phyloP scores from a whole-genome alignment of 768 basidiomycete genomes.

The Hygrophorus russula region DNA sequence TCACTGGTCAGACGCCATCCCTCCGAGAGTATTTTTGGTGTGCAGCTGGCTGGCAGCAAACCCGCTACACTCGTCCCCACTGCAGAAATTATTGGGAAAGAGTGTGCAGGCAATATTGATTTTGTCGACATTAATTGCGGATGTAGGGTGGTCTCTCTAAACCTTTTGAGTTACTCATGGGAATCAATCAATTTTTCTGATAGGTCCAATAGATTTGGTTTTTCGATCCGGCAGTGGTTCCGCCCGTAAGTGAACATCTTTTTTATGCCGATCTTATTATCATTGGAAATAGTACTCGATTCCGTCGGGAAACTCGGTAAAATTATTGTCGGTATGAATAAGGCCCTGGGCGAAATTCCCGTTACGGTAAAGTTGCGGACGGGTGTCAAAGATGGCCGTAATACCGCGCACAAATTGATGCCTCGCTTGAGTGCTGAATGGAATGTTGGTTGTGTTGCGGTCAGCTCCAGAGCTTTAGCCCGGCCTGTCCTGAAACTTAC shows the following conservation, averaged over 20 bases:
- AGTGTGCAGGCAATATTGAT: slow-evolving; percentile 58
- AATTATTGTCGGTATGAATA: slow-evolving; percentile 86
- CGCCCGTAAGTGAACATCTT: slow-evolving; percentile 47
- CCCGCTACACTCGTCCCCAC: slow-evolving; percentile 67
- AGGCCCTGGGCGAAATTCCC: slow-evolving; percentile 82
- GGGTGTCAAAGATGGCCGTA: slow-evolving; percentile 82
- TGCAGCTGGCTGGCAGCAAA: slow-evolving; percentile 88
- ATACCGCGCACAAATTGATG: slow-evolving; percentile 86
- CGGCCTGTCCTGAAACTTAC: background rate
- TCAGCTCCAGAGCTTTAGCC: slow-evolving; percentile 11
- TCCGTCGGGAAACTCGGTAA: slow-evolving; percentile 72
- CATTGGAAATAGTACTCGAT: slow-evolving; percentile 56
- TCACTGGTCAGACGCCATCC: slow-evolving; percentile 84
- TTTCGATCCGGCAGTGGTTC: slow-evolving; percentile 87
- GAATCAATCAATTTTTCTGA: too few relatives aligned
- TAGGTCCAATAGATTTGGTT: slow-evolving; percentile 80
- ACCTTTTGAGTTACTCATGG: too few relatives aligned
- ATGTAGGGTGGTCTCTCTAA: slow-evolving; percentile 25
- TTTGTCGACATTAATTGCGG: slow-evolving; percentile 96
- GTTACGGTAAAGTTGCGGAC: slow-evolving; percentile 88
- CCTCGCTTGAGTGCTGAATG: slow-evolving; percentile 54
- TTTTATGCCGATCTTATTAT: slow-evolving; percentile 2
- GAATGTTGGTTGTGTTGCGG: slow-evolving; percentile 33
- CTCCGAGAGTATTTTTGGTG: slow-evolving; percentile 77
- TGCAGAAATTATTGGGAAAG: slow-evolving; percentile 69